phyloP scores from a whole-genome alignment of 345 rosid genomes.

The Cochlearia excelsa region DNA sequence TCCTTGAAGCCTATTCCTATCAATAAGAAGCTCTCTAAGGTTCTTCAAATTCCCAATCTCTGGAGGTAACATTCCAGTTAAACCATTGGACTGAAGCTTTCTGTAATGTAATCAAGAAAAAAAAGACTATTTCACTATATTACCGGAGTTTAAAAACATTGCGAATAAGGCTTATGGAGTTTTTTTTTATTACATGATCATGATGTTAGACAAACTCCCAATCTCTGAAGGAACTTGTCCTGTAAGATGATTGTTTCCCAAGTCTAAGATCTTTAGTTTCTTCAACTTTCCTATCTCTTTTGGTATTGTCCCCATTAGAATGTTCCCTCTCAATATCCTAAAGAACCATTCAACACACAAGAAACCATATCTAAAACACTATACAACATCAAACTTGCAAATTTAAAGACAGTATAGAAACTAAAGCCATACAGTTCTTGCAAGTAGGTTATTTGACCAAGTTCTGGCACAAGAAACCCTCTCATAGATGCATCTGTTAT shows the following conservation, averaged over 20 bases:
- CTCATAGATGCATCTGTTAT: conserved; percentile 54
- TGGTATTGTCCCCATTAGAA: conserved; percentile 73
- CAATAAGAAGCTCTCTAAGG: conserved; percentile 73
- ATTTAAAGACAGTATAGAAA: conserved; percentile 3
- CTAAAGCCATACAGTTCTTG: conserved; percentile 66
- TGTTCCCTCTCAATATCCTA: conserved; percentile 71
- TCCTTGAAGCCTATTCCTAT: conserved; percentile 85
- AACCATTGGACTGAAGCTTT: conserved; percentile 90
- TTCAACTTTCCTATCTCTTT: conserved; percentile 79
- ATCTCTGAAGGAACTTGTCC: conserved; percentile 86
- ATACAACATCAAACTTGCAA: conserved; percentile 16
- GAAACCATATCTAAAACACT: conserved; percentile 2
- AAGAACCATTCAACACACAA: conserved; percentile 32
- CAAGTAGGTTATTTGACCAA: conserved; percentile 66
- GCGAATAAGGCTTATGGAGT: neutral
- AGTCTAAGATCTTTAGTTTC: conserved; percentile 71
- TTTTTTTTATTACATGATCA: conserved; percentile 49
- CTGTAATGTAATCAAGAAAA: conserved; percentile 39
- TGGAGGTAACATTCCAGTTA: conserved; percentile 69
- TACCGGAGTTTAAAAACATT: neutral
- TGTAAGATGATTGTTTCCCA: conserved; percentile 77
- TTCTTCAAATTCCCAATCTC: conserved; percentile 75
- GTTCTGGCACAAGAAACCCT: conserved; percentile 82
- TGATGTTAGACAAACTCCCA: conserved; percentile 55
- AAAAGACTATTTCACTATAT: neutral